phyloP scores from a whole-genome alignment of 176 grass and related monocot species.

The Oryza glaberrima region DNA sequence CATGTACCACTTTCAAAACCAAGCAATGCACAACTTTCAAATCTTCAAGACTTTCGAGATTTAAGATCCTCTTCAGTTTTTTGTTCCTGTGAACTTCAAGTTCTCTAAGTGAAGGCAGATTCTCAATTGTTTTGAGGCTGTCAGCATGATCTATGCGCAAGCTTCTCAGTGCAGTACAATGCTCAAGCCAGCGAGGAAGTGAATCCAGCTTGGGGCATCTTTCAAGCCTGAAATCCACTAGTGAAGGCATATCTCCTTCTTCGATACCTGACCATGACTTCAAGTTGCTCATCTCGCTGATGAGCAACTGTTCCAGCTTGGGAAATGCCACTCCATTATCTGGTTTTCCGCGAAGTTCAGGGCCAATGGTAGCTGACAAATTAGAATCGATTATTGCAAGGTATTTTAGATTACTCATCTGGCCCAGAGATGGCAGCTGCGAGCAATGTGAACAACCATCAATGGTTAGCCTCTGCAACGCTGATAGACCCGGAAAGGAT shows the following conservation, averaged over 20 bases:
- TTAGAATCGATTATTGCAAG: constrained; percentile 45
- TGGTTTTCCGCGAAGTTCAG: constrained; percentile 34
- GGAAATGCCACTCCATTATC: constrained; percentile 53
- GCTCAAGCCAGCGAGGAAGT: constrained; percentile 46
- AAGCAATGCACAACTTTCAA: constrained; percentile 49
- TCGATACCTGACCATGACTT: constrained; percentile 40
- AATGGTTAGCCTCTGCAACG: constrained; percentile 43
- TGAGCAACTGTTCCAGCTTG: constrained; percentile 46
- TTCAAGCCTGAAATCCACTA: constrained; percentile 46
- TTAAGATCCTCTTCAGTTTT: constrained; percentile 45
- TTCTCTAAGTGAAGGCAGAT: constrained; percentile 45
- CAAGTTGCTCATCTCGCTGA: constrained; percentile 52
- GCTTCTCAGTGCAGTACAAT: constrained; percentile 43
- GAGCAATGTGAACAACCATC: constrained; percentile 39
- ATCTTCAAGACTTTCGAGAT: constrained; percentile 46
- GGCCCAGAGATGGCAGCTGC: constrained; percentile 49
- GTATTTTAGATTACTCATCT: constrained; percentile 46
- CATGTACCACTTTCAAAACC: constrained; percentile 37
- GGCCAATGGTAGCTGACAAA: constrained; percentile 28
- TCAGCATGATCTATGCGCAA: constrained; percentile 44
- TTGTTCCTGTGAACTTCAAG: constrained; percentile 37
- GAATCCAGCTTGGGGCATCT: constrained; percentile 50
- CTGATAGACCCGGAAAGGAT: not conserved
- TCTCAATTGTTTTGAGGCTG: constrained; percentile 44
- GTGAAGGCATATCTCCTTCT: constrained; percentile 51